phyloP scores from a whole-genome alignment of 2,329 filamentous ascomycete species.

The Pseudopyricularia cyperi region DNA sequence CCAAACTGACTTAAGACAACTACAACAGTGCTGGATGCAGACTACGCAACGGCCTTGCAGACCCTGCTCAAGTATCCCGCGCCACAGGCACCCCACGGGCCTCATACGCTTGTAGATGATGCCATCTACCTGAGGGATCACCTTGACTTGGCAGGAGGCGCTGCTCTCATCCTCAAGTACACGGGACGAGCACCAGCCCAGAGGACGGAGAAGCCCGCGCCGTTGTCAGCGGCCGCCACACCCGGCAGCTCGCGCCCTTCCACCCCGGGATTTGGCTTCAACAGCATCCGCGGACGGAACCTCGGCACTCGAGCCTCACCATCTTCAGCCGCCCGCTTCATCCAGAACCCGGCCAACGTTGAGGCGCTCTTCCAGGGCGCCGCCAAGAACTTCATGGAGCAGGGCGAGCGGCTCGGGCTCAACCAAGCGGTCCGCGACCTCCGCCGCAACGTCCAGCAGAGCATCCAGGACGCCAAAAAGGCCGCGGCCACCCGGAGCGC shows the following conservation, averaged over 20 bases:
- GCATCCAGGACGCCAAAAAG: slow-evolving; percentile 43
- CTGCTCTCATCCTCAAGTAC: slow-evolving; percentile 57
- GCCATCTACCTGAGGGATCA: slow-evolving; percentile 62
- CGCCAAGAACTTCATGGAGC: slow-evolving; percentile 60
- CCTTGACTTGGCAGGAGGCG: slow-evolving; percentile 47
- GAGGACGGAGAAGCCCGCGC: background rate
- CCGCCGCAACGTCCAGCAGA: slow-evolving; percentile 59
- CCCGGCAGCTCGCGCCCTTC: slow-evolving; percentile 10
- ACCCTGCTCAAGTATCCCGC: slow-evolving; percentile 73
- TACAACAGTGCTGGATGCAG: slow-evolving; percentile 59
- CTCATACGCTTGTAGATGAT: slow-evolving; percentile 75
- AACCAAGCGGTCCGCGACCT: slow-evolving; percentile 76
- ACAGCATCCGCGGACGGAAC: slow-evolving; percentile 19
- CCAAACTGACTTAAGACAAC: background rate
- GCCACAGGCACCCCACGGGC: slow-evolving; percentile 46
- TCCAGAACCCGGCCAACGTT: slow-evolving; percentile 43
- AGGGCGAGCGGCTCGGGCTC: slow-evolving; percentile 64
- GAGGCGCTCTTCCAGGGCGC: slow-evolving; percentile 66
- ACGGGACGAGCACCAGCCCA: slow-evolving; percentile 39
- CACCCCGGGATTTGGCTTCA: slow-evolving; percentile 8
- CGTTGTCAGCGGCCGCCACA: slow-evolving; percentile 4
- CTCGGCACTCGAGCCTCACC: background rate
- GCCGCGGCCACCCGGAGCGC: slow-evolving; percentile 23
- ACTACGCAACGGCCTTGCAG: slow-evolving; percentile 76
- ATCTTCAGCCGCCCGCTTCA: slow-evolving; percentile 31